Base-by-base conservation (phyloP, 2,329 filamentous ascomycete genomes). In the Hypoxylon sp. region DNA sequence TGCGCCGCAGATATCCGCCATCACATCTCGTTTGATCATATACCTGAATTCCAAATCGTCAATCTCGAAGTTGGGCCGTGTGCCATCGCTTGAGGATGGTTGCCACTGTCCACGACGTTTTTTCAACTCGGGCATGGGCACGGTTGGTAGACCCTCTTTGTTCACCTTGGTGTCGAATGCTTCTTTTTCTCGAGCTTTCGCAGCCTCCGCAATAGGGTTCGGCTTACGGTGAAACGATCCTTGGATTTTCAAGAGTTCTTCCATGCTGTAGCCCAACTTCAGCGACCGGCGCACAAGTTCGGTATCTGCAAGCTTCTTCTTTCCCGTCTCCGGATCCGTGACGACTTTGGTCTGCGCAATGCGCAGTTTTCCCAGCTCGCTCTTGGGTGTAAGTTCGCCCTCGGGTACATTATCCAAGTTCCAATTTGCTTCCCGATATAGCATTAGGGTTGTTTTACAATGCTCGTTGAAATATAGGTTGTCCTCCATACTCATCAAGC, bases 391-490 rank as follows among this genome's bases (percentile, higher is more conserved):
- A 21, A 75, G 23, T 20, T 59, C 53, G 17, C 57, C 51, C 27
- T 75, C 70, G 0, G 71, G 68, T 7, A 77, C 71, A 3, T 63
- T 62, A 5, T 72, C 67, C 5, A 63, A 26, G 19, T 71, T 59
- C 72, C 71, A 77, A 4, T 64, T 58, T 5, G 69, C 68, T 5
- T 63, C 59, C 3, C 61, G 62, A 31, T 64, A 72, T 0, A 67
- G 16, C 5, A 64, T 20, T 4, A 74, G 45, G 11, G 60, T 49
- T 0, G 73, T 69, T 42, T 70, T 72, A 1, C 49, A n/a, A n/a
- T n/a, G n/a, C n/a, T n/a, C 55, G 16, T 62, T 69, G 62, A 73
- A 76, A 20, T 66, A 62, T 2, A 11, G 21, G 25, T 69, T 70
- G 2, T 11, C 3, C 0, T 47, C 34, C 7, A 26, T 13, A n/a